Evolutionary conservation across 2,329 filamentous ascomycete genomes (phyloP).

Genomic region (Monilinia vaccinii-corymbosi): DNA sequence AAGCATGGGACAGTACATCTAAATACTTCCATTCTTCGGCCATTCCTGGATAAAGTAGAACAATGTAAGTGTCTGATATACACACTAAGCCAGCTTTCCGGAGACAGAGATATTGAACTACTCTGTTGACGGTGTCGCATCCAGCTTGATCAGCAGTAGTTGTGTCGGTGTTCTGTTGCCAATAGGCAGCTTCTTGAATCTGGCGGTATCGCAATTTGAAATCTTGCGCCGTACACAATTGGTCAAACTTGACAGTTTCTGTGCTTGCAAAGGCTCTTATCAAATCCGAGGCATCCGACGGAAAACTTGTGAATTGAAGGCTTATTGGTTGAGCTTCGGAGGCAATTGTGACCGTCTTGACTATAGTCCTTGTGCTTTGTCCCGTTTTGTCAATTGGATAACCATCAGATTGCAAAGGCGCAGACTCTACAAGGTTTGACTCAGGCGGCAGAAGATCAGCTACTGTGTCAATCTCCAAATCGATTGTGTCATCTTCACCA

Average conservation of each 20-base stretch:
- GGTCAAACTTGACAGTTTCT: conserved; percentile 13
- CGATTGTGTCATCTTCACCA: neutral
- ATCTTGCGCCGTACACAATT: conserved; percentile 23
- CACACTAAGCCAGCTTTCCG: conserved; percentile 19
- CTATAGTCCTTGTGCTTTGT: neutral
- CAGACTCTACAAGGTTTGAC: neutral
- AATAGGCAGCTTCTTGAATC: conserved; percentile 6
- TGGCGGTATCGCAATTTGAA: conserved; percentile 14
- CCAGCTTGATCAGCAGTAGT: conserved; percentile 8
- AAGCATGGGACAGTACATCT: conserved; percentile 6
- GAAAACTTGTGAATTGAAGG: neutral
- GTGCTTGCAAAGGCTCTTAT: neutral
- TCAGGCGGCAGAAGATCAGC: neutral
- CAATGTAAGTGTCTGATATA: conserved; percentile 12
- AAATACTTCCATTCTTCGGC: conserved; percentile 26
- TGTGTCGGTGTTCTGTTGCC: conserved; percentile 14
- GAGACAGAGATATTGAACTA: conserved; percentile 18
- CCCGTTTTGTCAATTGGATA: no score
- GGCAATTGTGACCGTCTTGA: neutral
- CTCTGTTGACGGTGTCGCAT: conserved; percentile 11
- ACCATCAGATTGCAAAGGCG: neutral
- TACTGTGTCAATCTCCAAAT: neutral
- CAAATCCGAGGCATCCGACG: neutral
- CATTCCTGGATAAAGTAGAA: conserved; percentile 23
- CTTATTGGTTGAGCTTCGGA: neutral